These are phyloP conservation scores for Fusarium pseudoanthophilum DNA, from an alignment of 2,329 filamentous ascomycete species.

Conservation along the genomic window DNA sequence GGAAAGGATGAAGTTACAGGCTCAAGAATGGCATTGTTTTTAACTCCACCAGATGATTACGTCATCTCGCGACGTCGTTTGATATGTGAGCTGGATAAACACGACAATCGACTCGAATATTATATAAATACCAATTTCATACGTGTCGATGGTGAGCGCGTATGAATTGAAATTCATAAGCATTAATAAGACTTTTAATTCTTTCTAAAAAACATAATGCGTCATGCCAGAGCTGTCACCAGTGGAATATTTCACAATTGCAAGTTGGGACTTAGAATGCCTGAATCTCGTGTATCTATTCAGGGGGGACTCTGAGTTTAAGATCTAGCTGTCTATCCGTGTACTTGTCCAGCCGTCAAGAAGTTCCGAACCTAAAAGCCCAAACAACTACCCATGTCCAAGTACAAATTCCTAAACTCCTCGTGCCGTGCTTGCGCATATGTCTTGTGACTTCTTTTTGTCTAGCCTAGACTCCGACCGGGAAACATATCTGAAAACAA, in stretches of 20 bases:
- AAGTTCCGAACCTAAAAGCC: neutral
- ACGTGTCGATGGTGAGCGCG: rapidly evolving
- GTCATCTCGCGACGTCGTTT: neutral
- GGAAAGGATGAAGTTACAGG: neutral
- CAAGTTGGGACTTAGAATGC: neutral
- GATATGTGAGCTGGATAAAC: neutral
- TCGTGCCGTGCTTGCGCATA: neutral
- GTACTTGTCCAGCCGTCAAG: neutral
- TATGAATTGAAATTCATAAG: no score
- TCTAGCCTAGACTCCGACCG: neutral
- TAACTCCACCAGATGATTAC: slow-evolving; percentile 9
- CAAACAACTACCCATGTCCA: neutral
- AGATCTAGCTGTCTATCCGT: neutral
- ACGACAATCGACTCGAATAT: rapidly evolving
- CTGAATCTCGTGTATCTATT: neutral
- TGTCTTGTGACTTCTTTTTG: neutral
- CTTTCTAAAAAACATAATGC: no score
- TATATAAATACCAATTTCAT: no score
- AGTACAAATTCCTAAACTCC: neutral
- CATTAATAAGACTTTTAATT: no score
- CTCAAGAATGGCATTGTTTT: neutral
- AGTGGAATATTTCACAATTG: neutral
- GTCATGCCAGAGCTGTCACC: neutral
- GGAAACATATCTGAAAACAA: neutral
- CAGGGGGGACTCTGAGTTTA: neutral